These are phyloP conservation scores for Colletotrichum musae DNA, from an alignment of 2,329 filamentous ascomycete genomes.

Conservation along the genomic window DNA sequence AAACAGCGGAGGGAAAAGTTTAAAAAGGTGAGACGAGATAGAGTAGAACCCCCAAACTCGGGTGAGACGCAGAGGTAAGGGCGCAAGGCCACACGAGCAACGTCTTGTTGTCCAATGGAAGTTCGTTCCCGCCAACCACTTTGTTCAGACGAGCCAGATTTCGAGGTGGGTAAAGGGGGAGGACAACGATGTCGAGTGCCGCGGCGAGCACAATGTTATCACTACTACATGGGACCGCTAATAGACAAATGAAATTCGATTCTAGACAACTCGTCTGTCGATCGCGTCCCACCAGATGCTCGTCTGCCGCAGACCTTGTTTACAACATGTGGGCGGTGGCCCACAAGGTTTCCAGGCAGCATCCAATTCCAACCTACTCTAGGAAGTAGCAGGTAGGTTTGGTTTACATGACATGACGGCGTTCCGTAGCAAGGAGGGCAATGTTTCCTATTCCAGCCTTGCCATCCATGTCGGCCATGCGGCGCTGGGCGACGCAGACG, in stretches of 20 bases:
- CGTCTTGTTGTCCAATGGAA: no score
- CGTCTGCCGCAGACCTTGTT: neutral
- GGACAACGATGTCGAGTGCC: neutral
- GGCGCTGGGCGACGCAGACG: neutral
- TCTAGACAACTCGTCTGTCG: neutral
- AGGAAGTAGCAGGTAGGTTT: neutral
- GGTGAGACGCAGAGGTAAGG: neutral
- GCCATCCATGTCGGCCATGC: constrained; percentile 9
- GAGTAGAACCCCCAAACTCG: constrained; percentile 11
- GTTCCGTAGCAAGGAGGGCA: no score
- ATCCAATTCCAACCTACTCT: neutral
- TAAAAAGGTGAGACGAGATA: constrained; percentile 35
- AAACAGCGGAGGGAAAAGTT: constrained; percentile 24
- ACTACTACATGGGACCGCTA: no score
- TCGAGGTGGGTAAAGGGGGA: neutral
- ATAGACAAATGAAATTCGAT: neutral
- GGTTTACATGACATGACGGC: neutral
- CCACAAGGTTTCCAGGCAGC: neutral
- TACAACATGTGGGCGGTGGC: neutral
- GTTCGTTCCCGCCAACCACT: no score
- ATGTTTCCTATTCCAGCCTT: no score
- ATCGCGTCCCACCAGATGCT: neutral
- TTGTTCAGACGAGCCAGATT: neutral
- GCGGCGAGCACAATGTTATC: neutral
- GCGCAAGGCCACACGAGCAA: neutral